Evolutionary conservation across 345 rosid species (phyloP).

Genomic region (Gossypium raimondii): DNA sequence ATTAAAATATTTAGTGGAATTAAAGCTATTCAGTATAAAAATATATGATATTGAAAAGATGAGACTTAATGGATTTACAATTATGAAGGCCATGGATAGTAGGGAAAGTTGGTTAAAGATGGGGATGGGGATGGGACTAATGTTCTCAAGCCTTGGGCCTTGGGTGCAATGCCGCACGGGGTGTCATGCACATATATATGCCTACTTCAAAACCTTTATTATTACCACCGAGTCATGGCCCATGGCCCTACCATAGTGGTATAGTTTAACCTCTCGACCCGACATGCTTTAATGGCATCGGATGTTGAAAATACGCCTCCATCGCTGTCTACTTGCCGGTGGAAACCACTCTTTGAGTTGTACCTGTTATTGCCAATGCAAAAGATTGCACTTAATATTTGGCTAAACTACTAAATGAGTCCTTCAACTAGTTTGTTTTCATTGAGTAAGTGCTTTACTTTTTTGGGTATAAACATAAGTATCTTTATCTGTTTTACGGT

Average conservation of each 20-base stretch:
- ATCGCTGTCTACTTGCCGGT: constrained; percentile 17
- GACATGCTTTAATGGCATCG: background rate
- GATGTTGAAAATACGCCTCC: constrained; percentile 20
- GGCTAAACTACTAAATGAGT: background rate
- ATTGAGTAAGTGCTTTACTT: no score
- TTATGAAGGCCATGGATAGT: background rate
- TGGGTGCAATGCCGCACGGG: background rate
- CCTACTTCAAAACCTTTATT: no score
- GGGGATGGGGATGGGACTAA: background rate
- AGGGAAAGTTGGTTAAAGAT: background rate
- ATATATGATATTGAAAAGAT: background rate
- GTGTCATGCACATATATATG: background rate
- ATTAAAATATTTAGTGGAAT: no score
- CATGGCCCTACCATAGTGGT: background rate
- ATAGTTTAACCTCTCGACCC: background rate
- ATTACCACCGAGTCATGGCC: background rate
- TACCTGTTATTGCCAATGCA: no score
- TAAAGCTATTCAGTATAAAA: no score
- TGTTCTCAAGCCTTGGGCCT: background rate
- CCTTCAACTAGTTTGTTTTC: no score
- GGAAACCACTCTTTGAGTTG: constrained; percentile 21
- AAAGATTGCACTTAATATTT: no score
- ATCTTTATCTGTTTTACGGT: no score
- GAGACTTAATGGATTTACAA: background rate
- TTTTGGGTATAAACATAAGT: no score